Evolutionary conservation across 352 stramenopile genomes (phyloP), one percentile per base, ranked within the genome.

Genomic region (Phytophthora vignae): DNA sequence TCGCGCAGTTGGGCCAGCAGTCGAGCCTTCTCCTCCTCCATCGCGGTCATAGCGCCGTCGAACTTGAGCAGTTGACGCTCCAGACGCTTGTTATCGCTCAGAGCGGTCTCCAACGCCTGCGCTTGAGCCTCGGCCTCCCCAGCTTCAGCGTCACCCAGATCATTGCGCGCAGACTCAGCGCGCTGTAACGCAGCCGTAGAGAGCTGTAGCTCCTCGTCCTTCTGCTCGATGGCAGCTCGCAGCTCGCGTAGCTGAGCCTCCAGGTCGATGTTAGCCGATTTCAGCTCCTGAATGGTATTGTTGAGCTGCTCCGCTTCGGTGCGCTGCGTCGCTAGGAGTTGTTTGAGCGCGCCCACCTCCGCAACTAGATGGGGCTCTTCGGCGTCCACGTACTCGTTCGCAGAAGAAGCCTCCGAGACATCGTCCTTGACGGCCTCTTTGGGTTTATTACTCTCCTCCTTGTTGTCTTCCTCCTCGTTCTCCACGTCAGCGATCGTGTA

Each of bases 311-410:
- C 60, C 2, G 46, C 58, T 67, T 79, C 72, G 14, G 14, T 69
- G n/a, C 57, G 56, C 40, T 80, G 60, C 7, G 38, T 54, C 17
- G 52, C 29, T 27, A 82, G 42, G 14, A 69, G 44, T 14, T 75
- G 64, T 57, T 88, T 88, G 53, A 90, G 82, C 36, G 84, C 82
- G 17, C 69, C 79, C 55, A 87, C 78, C 72, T 92, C 82, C 5
- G 69, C 71, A 27, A 88, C 63, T 5, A 91, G 49, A 19, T 90
- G 80, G 9, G 84, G 62, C 53, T 92, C 84, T 55, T 87, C 78
- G 1, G 82, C 82, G 38, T 92, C 84, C 38, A 77, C 50, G 61
- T 86, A 92, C 58, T 90, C 84, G 53, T 90, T 83, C 1, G 55
- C 82, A 31, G 78, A 89, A 22, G 83, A 90, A 5, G 69, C 72